Conservation (phyloP, 2,329 filamentous ascomycete species). For the Aspergillus sp. region DNA sequence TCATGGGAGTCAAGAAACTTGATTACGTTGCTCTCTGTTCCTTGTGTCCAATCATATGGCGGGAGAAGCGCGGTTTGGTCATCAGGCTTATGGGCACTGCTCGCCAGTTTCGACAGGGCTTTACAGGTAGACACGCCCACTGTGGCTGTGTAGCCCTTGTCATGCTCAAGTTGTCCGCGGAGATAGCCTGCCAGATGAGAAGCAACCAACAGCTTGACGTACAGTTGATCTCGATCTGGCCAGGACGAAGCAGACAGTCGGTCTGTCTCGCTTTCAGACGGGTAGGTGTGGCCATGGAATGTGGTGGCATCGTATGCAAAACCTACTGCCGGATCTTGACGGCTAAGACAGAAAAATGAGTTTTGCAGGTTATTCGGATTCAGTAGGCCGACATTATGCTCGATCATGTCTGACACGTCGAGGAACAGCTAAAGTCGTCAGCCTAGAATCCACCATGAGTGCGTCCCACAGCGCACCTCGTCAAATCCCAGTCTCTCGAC, state of each 20-base stretch:
- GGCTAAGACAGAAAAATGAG: conserved; percentile 73
- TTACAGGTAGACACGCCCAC: conserved; percentile 86
- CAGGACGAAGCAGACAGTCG: conserved; percentile 15
- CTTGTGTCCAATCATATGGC: conserved; percentile 39
- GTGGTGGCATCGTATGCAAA: conserved; percentile 66
- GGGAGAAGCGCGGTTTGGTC: conserved; percentile 77
- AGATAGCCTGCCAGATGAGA: conserved; percentile 73
- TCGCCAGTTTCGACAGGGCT: conserved; percentile 72
- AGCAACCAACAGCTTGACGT: conserved; percentile 60
- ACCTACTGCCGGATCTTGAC: conserved; percentile 64
- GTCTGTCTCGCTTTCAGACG: conserved; percentile 15
- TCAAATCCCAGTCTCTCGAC: conserved; percentile 83
- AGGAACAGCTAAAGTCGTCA: conserved; percentile 46
- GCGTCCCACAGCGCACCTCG: conserved; percentile 51
- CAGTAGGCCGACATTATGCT: conserved; percentile 66
- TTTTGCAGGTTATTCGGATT: conserved; percentile 54
- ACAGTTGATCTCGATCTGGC: conserved; percentile 21
- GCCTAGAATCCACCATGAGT: background rate
- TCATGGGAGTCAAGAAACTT: conserved; percentile 66
- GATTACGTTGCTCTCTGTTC: conserved; percentile 43
- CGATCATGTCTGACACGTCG: conserved; percentile 77
- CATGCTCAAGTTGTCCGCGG: conserved; percentile 60
- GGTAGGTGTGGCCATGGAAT: conserved; percentile 57
- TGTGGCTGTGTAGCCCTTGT: conserved; percentile 77
- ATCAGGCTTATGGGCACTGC: conserved; percentile 74